These are phyloP conservation scores for Triadica sebifera DNA, from an alignment of 345 rosid genomes.

Conservation along the genomic window DNA sequence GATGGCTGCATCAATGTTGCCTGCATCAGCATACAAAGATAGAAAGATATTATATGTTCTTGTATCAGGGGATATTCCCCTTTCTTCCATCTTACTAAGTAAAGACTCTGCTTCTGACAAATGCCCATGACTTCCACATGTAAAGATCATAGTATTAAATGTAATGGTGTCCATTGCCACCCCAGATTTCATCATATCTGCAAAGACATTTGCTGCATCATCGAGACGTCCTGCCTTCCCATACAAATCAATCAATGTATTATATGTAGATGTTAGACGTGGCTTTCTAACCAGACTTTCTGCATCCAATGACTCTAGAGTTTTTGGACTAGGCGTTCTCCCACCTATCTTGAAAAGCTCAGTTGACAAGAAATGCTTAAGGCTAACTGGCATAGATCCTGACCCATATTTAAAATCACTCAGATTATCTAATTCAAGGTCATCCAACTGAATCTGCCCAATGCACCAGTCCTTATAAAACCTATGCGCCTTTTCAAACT, in stretches of 20 bases:
- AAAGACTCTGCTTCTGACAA: slow-evolving; percentile 76
- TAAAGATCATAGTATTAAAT: slow-evolving; percentile 85
- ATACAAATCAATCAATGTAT: slow-evolving; percentile 82
- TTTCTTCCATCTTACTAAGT: slow-evolving; percentile 72
- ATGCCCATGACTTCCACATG: slow-evolving; percentile 74
- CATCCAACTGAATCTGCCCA: slow-evolving; percentile 64
- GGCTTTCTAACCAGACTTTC: slow-evolving; percentile 54
- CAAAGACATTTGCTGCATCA: slow-evolving; percentile 75
- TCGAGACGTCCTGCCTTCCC: slow-evolving; percentile 82
- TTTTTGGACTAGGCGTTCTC: slow-evolving; percentile 43
- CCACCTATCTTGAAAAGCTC: slow-evolving; percentile 78
- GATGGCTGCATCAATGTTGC: slow-evolving; percentile 64
- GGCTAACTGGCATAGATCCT: slow-evolving; percentile 48
- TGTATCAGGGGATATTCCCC: slow-evolving; percentile 64
- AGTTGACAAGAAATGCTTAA: slow-evolving; percentile 73
- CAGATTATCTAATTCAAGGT: slow-evolving; percentile 56
- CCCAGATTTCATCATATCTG: slow-evolving; percentile 78
- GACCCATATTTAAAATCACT: slow-evolving; percentile 38
- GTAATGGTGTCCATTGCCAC: slow-evolving; percentile 70
- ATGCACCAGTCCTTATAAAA: slow-evolving; percentile 77
- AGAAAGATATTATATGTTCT: slow-evolving; percentile 73
- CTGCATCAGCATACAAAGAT: slow-evolving; percentile 69
- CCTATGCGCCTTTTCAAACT: slow-evolving; percentile 69
- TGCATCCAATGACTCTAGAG: slow-evolving; percentile 21
- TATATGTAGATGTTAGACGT: slow-evolving; percentile 63